Conservation (phyloP, 1,284 basidiomycete species). For the Ustilago shanxiensis region DNA sequence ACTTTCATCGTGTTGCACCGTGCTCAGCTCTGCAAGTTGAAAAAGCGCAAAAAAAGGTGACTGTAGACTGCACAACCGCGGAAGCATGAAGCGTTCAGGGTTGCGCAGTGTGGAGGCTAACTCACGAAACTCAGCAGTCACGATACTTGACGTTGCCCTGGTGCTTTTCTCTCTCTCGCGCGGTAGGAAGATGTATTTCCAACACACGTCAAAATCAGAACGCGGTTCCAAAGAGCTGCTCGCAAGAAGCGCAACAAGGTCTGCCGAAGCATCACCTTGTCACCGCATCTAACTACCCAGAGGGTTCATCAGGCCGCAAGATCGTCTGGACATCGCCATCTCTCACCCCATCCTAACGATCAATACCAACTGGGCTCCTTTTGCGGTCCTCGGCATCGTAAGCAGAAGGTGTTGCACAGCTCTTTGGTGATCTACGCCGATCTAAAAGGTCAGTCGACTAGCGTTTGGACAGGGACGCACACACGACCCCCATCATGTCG, state of each 20-base stretch:
- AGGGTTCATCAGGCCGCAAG: background rate
- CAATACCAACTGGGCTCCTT: background rate
- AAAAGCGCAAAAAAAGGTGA: conserved; percentile 21
- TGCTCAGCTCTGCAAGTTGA: conserved; percentile 13
- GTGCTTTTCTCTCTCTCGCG: conserved; percentile 22
- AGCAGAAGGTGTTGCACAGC: background rate
- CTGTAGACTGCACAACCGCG: conserved; percentile 5
- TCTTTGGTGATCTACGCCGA: background rate
- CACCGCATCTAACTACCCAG: background rate
- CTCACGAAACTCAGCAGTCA: conserved; percentile 9
- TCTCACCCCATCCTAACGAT: background rate
- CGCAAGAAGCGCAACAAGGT: background rate
- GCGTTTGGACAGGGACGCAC: background rate
- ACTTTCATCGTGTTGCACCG: conserved; percentile 3
- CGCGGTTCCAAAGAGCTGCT: conserved; percentile 10
- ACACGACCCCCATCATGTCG: conserved; percentile 29
- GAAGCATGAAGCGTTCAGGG: too few relatives aligned
- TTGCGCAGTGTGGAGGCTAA: conserved; percentile 29
- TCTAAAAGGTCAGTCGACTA: background rate
- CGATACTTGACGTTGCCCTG: background rate
- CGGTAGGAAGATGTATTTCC: conserved; percentile 25
- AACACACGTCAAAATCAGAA: conserved; percentile 13
- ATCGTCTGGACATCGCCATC: background rate
- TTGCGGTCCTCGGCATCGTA: background rate
- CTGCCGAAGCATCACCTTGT: too few relatives aligned